Evolutionary conservation across 495 filamentous ascomycete genomes (phyloP).

Genomic region (Trichoderma erinaceum): DNA sequence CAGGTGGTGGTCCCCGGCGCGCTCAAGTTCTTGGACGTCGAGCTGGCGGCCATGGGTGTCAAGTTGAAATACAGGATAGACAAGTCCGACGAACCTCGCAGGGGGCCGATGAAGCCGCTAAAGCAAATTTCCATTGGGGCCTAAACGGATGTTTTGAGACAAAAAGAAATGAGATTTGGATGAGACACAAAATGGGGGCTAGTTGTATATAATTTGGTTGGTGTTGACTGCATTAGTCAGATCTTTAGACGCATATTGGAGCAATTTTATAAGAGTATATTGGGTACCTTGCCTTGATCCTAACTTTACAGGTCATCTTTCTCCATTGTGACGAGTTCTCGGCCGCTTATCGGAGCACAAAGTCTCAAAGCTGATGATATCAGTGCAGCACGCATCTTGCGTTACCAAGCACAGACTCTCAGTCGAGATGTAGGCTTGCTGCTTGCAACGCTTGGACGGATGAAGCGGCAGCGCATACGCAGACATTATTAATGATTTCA

Average conservation of each 20-base stretch:
- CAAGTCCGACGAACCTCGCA: constrained; percentile 43
- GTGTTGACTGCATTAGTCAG: background rate
- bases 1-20: constrained; percentile 89
- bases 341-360: background rate
- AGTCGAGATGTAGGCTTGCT: background rate
- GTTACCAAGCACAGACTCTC: background rate
- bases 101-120: constrained; percentile 32
- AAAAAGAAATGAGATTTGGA: background rate
- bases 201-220: background rate
- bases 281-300: background rate
- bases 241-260: background rate
- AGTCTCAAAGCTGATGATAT: background rate
- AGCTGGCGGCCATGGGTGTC: constrained; percentile 89
- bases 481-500: background rate
- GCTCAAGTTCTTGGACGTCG: constrained; percentile 87
- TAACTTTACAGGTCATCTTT: background rate
- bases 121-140: constrained; percentile 17
- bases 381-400: background rate
- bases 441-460: background rate
- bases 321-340: background rate
- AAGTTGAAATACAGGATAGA: constrained; percentile 82
- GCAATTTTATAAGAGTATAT: constrained; percentile 4
- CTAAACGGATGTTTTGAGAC: background rate
- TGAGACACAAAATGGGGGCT: constrained; percentile 4
- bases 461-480: background rate